phyloP scores from a whole-genome alignment of 116 monocot genomes.

The Zostera marina region DNA sequence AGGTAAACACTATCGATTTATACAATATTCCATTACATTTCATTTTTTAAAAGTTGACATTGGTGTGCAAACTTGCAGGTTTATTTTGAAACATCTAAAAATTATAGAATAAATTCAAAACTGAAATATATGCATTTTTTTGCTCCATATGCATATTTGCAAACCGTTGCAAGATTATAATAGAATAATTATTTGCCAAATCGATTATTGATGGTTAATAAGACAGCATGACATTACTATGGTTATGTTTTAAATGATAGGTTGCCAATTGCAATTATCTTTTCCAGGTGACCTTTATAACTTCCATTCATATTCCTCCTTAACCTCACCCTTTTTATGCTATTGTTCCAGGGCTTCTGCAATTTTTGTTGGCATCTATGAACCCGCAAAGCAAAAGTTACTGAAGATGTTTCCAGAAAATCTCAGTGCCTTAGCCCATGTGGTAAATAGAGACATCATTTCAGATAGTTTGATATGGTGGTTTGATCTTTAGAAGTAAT shows the following conservation, averaged over 20 bases:
- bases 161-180: no score
- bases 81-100: no score
- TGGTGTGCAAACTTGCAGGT: background rate
- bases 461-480: background rate
- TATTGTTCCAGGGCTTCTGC: constrained; percentile 67
- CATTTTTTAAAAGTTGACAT: background rate
- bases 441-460: constrained; percentile 28
- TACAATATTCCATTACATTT: background rate
- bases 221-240: background rate
- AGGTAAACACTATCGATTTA: no score
- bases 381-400: constrained; percentile 79
- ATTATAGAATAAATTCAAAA: no score
- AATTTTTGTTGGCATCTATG: constrained; percentile 86
- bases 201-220: no score
- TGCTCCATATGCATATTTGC: no score
- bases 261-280: no score
- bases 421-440: constrained; percentile 78
- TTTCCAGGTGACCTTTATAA: background rate
- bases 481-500: background rate
- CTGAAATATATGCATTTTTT: no score
- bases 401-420: constrained; percentile 71
- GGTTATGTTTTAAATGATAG: background rate
- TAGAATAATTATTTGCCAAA: no score
- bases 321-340: background rate
- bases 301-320: background rate